Percentiles rank a stretch among this genome's conserved stretches.
Evolutionary conservation across 768 basidiomycete species (phyloP).

Genomic region (Leccinum imitatum): DNA sequence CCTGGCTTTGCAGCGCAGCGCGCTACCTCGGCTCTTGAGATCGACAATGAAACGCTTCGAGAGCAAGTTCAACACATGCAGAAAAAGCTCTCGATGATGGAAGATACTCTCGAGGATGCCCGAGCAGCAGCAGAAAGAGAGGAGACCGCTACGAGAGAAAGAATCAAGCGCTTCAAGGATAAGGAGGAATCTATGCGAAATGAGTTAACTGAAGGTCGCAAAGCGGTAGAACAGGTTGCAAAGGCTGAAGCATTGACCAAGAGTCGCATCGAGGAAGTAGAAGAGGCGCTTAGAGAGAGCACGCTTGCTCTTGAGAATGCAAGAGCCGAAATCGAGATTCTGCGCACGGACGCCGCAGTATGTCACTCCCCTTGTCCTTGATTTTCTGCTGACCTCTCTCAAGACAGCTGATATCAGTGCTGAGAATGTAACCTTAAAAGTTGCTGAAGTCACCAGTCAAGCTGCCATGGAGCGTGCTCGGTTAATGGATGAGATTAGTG

Average conservation of each 20-base stretch:
- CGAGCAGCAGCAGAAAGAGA: slow-evolving; percentile 71
- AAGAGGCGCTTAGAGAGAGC: slow-evolving; percentile 87
- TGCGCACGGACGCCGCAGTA: slow-evolving; percentile 73
- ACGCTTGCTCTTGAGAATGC: slow-evolving; percentile 86
- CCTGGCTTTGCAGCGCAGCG: slow-evolving; percentile 37
- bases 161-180: slow-evolving; percentile 67
- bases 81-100: slow-evolving; percentile 68
- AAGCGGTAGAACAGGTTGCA: slow-evolving; percentile 60
- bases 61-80: slow-evolving; percentile 91
- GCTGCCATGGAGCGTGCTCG: slow-evolving; percentile 51
- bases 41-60: slow-evolving; percentile 90
- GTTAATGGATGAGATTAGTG: slow-evolving; percentile 54
- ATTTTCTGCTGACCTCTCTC: slow-evolving; percentile 12
- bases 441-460: slow-evolving; percentile 47
- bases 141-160: slow-evolving; percentile 58
- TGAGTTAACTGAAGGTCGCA: slow-evolving; percentile 67
- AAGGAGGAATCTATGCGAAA: slow-evolving; percentile 69
- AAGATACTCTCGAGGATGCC: slow-evolving; percentile 84
- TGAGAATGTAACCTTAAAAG: slow-evolving; percentile 45
- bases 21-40: slow-evolving; percentile 74
- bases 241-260: slow-evolving; percentile 64
- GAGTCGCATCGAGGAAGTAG: slow-evolving; percentile 76
- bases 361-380: slow-evolving; percentile 29
- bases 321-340: slow-evolving; percentile 81
- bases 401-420: slow-evolving; percentile 50